Conservation (phyloP, 2,329 filamentous ascomycete genomes). For the Cordyceps cicadae region DNA sequence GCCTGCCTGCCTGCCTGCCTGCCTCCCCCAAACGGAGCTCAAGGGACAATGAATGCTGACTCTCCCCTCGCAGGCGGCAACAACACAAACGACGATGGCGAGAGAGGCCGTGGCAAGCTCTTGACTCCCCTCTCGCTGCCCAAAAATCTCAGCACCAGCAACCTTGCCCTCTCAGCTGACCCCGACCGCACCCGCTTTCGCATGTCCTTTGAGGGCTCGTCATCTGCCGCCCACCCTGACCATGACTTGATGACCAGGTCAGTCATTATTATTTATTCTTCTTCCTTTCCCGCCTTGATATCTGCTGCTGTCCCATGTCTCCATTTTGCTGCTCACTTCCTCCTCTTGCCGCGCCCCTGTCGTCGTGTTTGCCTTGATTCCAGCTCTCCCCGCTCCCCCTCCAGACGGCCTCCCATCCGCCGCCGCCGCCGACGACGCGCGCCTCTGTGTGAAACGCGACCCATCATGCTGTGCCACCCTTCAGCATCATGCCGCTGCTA, state of each 20-base stretch:
- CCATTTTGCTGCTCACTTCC: neutral
- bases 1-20: too few species aligned
- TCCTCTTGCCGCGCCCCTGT: neutral
- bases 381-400: neutral
- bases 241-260: conserved; percentile 69
- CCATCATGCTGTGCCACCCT: conserved; percentile 5
- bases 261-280: conserved; percentile 16
- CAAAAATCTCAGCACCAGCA: conserved; percentile 59
- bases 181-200: conserved; percentile 55
- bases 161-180: conserved; percentile 43
- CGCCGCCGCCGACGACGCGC: neutral
- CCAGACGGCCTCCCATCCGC: neutral
- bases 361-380: neutral
- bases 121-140: conserved; percentile 44
- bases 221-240: conserved; percentile 46
- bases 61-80: conserved; percentile 12
- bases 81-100: conserved; percentile 20
- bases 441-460: neutral
- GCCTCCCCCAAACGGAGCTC: neutral
- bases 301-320: neutral
- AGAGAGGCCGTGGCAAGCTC: conserved; percentile 38
- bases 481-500: conserved; percentile 16
- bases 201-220: conserved; percentile 68
- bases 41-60: conserved; percentile 17
- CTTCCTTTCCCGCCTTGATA: neutral